phyloP scores from a whole-genome alignment of 2,329 filamentous ascomycete species.

The Gliomastix tumulicola region DNA sequence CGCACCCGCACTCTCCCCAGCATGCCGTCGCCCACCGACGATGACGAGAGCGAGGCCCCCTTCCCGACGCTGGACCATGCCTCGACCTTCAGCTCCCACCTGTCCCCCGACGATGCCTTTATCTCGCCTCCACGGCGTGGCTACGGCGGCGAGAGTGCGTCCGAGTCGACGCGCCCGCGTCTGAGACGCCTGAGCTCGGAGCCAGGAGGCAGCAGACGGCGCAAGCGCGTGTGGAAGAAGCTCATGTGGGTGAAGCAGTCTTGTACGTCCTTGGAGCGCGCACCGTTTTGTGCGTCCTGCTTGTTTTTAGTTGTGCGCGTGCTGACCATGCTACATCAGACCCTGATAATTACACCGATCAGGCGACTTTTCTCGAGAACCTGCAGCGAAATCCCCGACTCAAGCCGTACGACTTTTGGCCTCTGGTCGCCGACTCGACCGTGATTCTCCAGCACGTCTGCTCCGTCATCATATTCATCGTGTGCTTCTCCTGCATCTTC shows the following conservation, averaged over 20 bases:
- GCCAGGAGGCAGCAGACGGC: slow-evolving; percentile 58
- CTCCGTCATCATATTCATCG: slow-evolving; percentile 88
- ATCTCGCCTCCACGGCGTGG: slow-evolving; percentile 54
- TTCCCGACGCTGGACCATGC: slow-evolving; percentile 22
- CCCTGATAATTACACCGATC: slow-evolving; percentile 98
- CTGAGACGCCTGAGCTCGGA: slow-evolving; percentile 41
- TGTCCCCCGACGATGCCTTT: slow-evolving; percentile 82
- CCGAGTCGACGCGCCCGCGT: slow-evolving; percentile 19
- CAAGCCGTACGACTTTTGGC: slow-evolving; percentile 97
- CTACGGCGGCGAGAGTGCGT: slow-evolving; percentile 29
- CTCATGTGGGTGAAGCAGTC: slow-evolving; percentile 96
- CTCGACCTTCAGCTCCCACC: slow-evolving; percentile 41
- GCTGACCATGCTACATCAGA: too few relatives aligned
- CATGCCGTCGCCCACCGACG: slow-evolving; percentile 30
- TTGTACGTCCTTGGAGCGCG: slow-evolving; percentile 49
- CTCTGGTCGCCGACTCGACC: slow-evolving; percentile 86
- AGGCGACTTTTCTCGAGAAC: slow-evolving; percentile 92
- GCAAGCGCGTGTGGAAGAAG: slow-evolving; percentile 84
- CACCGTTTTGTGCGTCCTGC: too few relatives aligned
- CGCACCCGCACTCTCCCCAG: too few relatives aligned
- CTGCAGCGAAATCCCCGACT: slow-evolving; percentile 90
- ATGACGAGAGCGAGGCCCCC: slow-evolving; percentile 20
- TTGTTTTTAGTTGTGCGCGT: too few relatives aligned
- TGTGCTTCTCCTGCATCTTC: slow-evolving; percentile 87
- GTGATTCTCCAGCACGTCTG: slow-evolving; percentile 97